Evolutionary conservation across 345 rosid species (phyloP).

Genomic region (Pseudoturritis turrita): DNA sequence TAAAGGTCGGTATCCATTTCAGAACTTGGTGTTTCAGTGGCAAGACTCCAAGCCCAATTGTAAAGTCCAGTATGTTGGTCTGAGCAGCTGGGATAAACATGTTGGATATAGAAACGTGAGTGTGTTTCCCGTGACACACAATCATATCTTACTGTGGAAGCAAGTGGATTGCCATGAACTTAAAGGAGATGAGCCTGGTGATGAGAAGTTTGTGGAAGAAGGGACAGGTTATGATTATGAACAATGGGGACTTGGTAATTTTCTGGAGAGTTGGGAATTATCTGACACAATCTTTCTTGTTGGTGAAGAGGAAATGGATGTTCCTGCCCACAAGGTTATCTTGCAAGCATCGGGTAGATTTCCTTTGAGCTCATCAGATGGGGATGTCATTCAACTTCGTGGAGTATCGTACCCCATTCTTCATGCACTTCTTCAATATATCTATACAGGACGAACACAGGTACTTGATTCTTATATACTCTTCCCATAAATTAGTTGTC

Average conservation of each 20-base stretch:
- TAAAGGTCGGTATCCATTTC: slow-evolving; percentile 93
- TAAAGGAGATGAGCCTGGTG: slow-evolving; percentile 43
- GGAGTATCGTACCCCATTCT: slow-evolving; percentile 54
- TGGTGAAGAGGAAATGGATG: slow-evolving; percentile 55
- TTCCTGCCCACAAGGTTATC: slow-evolving; percentile 88
- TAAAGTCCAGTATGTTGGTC: slow-evolving; percentile 75
- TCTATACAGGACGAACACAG: slow-evolving; percentile 74
- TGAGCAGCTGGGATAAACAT: slow-evolving; percentile 96
- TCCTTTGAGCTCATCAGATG: slow-evolving; percentile 40
- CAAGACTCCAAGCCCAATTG: slow-evolving; percentile 80
- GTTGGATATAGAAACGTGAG: slow-evolving; percentile 94
- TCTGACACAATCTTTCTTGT: slow-evolving; percentile 67
- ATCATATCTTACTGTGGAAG: slow-evolving; percentile 80
- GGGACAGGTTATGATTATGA: slow-evolving; percentile 32
- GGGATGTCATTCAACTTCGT: slow-evolving; percentile 47
- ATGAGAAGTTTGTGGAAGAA: slow-evolving; percentile 45
- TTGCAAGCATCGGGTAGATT: slow-evolving; percentile 79
- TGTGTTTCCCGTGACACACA: slow-evolving; percentile 74
- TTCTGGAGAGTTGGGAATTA: slow-evolving; percentile 81
- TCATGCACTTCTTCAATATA: slow-evolving; percentile 74
- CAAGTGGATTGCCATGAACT: slow-evolving; percentile 63
- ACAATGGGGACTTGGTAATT: slow-evolving; percentile 79
- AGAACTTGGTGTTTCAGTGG: slow-evolving; percentile 90
- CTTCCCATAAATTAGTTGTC: background rate
- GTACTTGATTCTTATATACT: slow-evolving; percentile 31